A percentile compares a stretch with the other conserved stretches of the same genome.
Evolutionary conservation across 371 early-diverging fungal genomes (phyloP).

Genomic region (Mortierella sp.): DNA sequence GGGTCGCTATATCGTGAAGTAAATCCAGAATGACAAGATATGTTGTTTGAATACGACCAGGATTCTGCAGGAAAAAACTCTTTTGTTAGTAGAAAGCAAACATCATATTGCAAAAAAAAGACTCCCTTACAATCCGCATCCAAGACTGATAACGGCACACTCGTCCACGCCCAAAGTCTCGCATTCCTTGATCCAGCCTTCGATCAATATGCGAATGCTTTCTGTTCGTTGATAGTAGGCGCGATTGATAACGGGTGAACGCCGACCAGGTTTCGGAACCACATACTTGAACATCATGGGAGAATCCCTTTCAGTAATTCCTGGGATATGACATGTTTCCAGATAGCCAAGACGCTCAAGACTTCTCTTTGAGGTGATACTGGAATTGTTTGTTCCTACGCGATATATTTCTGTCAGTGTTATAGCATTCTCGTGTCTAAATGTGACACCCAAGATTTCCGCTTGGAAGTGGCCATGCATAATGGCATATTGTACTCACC

Average conservation of each 20-base stretch:
- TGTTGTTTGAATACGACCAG: not conserved
- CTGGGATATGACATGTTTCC: slow-evolving; percentile 32
- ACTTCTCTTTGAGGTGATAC: slow-evolving; percentile 54
- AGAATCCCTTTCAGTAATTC: slow-evolving; percentile 41
- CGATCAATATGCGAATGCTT: slow-evolving; percentile 40
- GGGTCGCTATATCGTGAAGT: slow-evolving; percentile 29
- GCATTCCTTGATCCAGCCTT: slow-evolving; percentile 51
- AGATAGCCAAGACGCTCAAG: slow-evolving; percentile 49
- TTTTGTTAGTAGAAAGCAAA: not conserved
- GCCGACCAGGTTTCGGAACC: slow-evolving; percentile 40
- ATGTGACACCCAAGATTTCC: not conserved
- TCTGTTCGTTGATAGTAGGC: slow-evolving; percentile 47
- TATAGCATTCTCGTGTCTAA: not conserved
- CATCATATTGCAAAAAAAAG: no score
- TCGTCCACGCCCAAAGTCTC: slow-evolving; percentile 28
- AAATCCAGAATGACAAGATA: not conserved
- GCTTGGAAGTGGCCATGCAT: no score
- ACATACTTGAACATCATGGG: slow-evolving; percentile 50
- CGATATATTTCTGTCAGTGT: not conserved
- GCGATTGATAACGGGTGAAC: slow-evolving; percentile 56
- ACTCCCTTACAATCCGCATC: slow-evolving; percentile 53
- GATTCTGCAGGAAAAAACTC: not conserved
- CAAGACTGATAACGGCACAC: slow-evolving; percentile 41
- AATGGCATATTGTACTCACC: not conserved
- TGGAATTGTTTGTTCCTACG: slow-evolving; percentile 54